Evolutionary conservation across 2,329 filamentous ascomycete genomes (phyloP), one percentile per base, ranked within the genome.

Genomic region (Exophiala alcalophila): DNA sequence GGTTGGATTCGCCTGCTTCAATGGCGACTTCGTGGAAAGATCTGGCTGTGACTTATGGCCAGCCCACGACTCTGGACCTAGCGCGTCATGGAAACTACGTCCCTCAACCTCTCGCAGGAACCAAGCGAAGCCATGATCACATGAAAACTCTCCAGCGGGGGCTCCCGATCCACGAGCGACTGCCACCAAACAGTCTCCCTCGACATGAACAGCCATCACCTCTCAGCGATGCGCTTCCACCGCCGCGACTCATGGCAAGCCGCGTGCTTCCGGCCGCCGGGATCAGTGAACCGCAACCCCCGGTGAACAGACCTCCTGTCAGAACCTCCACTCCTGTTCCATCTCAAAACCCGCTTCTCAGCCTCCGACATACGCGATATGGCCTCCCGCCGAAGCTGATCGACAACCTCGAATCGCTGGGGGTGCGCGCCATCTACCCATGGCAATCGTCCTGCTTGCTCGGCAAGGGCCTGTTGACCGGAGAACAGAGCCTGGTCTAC

Each of bases 391-490:
- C 64, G 0, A 63, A 69, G 16, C 65, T 89, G 26, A 76, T 85
- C 3, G 63, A 70, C 12, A 89, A 88, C 56, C 76, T 89, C 57
- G 72, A 71, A 33, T 65, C 68, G 0, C 68, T 85, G 26, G 84
- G 84, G n/a, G 83, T 90, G 42, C 75, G 71, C 27, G 76, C 74
- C 52, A 89, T 89, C 46, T 89, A 89, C 55, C 81, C 83, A 2
- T 90, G 85, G 85, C 85, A 89, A 62, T 83, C 83, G 36, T 79
- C 81, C 44, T 90, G 85, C 57, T 70, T 90, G 5, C 69, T 83
- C 39, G 79, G 80, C 0, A 78, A 77, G 3, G 82, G 83, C 0
- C 69, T 88, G 12, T 67, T 90, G 9, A 62, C 68, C 4, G 84
- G 84, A 11, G 69, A 77, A 36, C 78, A 73, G 50, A 88, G 86